Evolutionary conservation across 139 green algal species (phyloP), one percentile per base, ranked within the genome.

Genomic region (Dunaliella sp.): DNA sequence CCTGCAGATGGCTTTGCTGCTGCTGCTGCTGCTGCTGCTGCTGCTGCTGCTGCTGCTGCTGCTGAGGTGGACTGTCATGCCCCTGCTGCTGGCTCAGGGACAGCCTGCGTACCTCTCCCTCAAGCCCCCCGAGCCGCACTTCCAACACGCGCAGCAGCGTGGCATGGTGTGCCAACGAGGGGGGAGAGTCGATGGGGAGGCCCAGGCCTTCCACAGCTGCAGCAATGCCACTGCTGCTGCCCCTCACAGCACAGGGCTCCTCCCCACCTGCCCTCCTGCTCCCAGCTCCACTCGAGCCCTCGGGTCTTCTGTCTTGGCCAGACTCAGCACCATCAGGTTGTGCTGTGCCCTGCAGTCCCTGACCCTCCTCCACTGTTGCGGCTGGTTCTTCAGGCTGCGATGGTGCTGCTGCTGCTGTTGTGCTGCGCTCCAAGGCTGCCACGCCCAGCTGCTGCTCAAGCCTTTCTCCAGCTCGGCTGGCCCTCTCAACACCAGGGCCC

Each of bases 21-120:
- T 33, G 73, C 73, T 21, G 12, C 2, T 78, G 12, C 3, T 65
- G 28, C 73, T 36, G 7, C 28, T 22, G 16, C n/a, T 32, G 28
- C 73, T 78, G 73, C 73, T 78, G 73, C 73, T 78, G 73, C 73
- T 78, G 73, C 73, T 32, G 48, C 48, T 65, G 48, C 48, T 65
- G 48, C 48, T 65, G 48, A 7, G 7, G 48, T 65, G 48, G 7
- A 16, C 48, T 65, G 48, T 65, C 7, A 7, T 7, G 48, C 48
- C 48, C 48, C 48, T 65, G 48, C 48, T 65, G 48, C 7, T 65
- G 48, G n/a, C n/a, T n/a, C 7, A 26, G 48, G 7, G 48, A 65
- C 48, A 76, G 3, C 38, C 37, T 3, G 16, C 16, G 34, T 7
- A 77, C n/a, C 16, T 85, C 81, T 31, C 2, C 81, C 38, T 85